A percentile compares a stretch with the other conserved stretches of the same genome.
These are phyloP conservation scores for Quercus lobata DNA, from an alignment of 331 rosid genomes.

Conservation along the genomic window DNA sequence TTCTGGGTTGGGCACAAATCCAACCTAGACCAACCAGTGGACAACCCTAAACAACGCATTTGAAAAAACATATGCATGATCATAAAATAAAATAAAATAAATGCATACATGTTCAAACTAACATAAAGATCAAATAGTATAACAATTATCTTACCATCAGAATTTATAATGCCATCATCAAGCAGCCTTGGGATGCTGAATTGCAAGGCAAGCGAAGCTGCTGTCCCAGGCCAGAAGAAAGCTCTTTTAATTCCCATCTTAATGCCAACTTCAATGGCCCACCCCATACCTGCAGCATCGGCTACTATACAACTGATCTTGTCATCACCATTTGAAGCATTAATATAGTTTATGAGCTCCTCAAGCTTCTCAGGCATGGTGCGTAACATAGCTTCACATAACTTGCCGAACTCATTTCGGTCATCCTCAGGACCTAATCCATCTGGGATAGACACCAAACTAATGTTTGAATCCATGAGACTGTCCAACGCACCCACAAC, in stretches of 20 bases:
- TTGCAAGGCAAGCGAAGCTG: conserved; percentile 24
- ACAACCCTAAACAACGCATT: too few species aligned
- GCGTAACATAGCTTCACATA: conserved; percentile 10
- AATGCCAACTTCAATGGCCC: conserved; percentile 28
- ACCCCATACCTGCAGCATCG: conserved; percentile 26
- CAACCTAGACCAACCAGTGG: too few species aligned
- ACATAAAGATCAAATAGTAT: neutral
- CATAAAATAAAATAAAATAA: too few species aligned
- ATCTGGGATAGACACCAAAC: conserved; percentile 34
- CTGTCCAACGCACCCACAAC: conserved; percentile 10
- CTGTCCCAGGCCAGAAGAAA: conserved; percentile 26
- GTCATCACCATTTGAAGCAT: conserved; percentile 13
- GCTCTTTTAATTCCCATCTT: conserved; percentile 33
- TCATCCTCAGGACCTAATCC: conserved; percentile 37
- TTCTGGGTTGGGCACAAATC: too few species aligned
- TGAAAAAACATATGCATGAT: too few species aligned
- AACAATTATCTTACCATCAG: conserved; percentile 18
- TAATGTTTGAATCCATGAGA: conserved; percentile 7
- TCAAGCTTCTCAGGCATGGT: conserved; percentile 34
- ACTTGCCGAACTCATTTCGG: conserved; percentile 15
- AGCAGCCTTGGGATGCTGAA: conserved; percentile 23
- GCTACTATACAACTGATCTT: conserved; percentile 29
- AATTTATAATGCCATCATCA: conserved; percentile 15
- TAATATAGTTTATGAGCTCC: neutral
- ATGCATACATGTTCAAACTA: too few species aligned